These are phyloP conservation scores for Pleurotus pulmonarius DNA, from an alignment of 768 basidiomycete genomes.

Conservation along the genomic window DNA sequence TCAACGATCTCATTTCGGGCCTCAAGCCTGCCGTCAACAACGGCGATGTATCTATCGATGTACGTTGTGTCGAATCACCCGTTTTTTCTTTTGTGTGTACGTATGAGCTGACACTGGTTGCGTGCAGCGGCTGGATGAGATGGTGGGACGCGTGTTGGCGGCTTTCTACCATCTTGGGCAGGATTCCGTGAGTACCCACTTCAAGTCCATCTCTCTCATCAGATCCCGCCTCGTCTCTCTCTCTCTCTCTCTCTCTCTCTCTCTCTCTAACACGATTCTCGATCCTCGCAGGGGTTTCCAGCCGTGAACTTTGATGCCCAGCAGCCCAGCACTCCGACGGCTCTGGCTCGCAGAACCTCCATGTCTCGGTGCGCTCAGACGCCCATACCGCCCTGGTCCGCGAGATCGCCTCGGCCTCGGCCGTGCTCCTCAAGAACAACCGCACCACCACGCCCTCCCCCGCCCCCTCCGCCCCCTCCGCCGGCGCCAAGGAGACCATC, in stretches of 20 bases:
- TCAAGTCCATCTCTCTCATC: background rate
- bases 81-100: too few species aligned
- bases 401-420: constrained; percentile 63
- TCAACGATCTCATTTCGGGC: constrained; percentile 11
- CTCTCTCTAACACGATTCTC: background rate
- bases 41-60: constrained; percentile 28
- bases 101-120: background rate
- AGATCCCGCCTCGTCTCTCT: background rate
- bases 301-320: constrained; percentile 43
- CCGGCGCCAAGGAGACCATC: constrained; percentile 15
- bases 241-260: too few species aligned
- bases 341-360: constrained; percentile 38
- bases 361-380: constrained; percentile 37
- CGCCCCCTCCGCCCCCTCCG: too few species aligned
- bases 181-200: constrained; percentile 30
- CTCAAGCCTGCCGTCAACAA: constrained; percentile 31
- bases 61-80: too few species aligned
- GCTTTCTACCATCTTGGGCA: constrained; percentile 46
- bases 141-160: constrained; percentile 42
- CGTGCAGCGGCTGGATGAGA: constrained; percentile 36
- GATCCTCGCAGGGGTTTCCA: constrained; percentile 37
- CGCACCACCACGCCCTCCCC: constrained; percentile 25
- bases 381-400: constrained; percentile 48
- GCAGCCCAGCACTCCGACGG: constrained; percentile 41
- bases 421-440: constrained; percentile 68